phyloP scores from a whole-genome alignment of 805 yeast genomes.

The Sugiyamaella chiloensis region DNA sequence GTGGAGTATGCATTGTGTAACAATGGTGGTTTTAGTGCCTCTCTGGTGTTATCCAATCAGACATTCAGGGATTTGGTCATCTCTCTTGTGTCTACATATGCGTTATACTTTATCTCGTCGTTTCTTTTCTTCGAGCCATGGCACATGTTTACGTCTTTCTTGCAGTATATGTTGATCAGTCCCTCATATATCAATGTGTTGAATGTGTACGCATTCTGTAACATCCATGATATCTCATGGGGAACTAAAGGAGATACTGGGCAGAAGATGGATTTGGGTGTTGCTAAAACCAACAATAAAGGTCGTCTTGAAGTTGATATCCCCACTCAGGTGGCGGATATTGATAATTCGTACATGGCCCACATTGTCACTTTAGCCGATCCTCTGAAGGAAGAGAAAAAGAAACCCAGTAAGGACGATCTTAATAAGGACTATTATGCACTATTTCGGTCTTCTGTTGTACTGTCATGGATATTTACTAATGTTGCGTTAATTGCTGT shows the following conservation, averaged over 20 bases:
- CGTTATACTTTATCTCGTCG: conserved; percentile 74
- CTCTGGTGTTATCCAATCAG: conserved; percentile 55
- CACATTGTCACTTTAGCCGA: conserved; percentile 55
- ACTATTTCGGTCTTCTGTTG: conserved; percentile 82
- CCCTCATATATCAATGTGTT: conserved; percentile 90
- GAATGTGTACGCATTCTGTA: conserved; percentile 93
- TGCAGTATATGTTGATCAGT: conserved; percentile 76
- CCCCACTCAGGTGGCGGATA: conserved; percentile 73
- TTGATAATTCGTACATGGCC: conserved; percentile 68
- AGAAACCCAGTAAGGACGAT: conserved; percentile 40
- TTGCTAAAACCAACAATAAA: conserved; percentile 66
- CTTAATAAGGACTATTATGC: conserved; percentile 83
- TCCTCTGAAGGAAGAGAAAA: conserved; percentile 36
- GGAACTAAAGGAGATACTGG: conserved; percentile 86
- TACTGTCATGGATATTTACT: conserved; percentile 82
- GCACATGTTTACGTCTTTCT: conserved; percentile 85
- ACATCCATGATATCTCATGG: conserved; percentile 95
- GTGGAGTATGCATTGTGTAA: conserved; percentile 53
- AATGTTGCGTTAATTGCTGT: conserved; percentile 79
- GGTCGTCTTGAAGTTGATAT: conserved; percentile 50
- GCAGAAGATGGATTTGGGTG: conserved; percentile 69
- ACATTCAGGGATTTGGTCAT: conserved; percentile 83
- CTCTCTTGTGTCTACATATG: conserved; percentile 82
- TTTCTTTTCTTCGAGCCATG: conserved; percentile 83
- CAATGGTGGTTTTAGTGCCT: conserved; percentile 39